Evolutionary conservation across 345 rosid species (phyloP).

Genomic region (Eucalyptus viminalis): DNA sequence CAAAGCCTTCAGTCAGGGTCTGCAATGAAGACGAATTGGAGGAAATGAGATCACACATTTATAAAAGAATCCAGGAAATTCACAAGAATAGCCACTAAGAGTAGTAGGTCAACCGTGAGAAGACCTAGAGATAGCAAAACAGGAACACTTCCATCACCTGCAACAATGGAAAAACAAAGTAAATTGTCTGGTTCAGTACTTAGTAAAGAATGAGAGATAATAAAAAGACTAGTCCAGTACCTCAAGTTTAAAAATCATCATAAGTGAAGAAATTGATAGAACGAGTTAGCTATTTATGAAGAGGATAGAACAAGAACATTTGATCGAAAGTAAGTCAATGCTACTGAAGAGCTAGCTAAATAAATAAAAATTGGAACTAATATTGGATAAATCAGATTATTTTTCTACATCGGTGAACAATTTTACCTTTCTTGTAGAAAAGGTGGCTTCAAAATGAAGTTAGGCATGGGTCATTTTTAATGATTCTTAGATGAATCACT

Average conservation of each 20-base stretch:
- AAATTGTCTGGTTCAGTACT: not conserved
- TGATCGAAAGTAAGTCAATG: not conserved
- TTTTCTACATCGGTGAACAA: not conserved
- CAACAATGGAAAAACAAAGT: slow-evolving; percentile 7
- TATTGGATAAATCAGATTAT: not conserved
- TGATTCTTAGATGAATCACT: not conserved
- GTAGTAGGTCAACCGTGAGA: slow-evolving; percentile 37
- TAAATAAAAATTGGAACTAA: not conserved
- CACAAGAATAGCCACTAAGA: slow-evolving; percentile 1
- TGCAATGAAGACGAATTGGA: slow-evolving; percentile 9
- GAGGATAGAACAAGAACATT: not conserved
- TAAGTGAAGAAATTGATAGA: not conserved
- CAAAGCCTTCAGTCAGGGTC: slow-evolving; percentile 84
- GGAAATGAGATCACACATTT: not conserved
- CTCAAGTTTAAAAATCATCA: not conserved
- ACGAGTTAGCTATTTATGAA: not conserved
- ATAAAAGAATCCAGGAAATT: not conserved
- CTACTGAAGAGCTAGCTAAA: not conserved
- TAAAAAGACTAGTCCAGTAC: not conserved
- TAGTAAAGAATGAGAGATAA: not conserved
- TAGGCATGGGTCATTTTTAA: not conserved
- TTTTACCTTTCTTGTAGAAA: not conserved
- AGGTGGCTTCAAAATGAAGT: not conserved
- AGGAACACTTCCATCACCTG: slow-evolving; percentile 90
- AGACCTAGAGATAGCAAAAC: slow-evolving; percentile 65